Evolutionary conservation across 805 yeast species (phyloP).

Genomic region (Ogataea degrootiae): DNA sequence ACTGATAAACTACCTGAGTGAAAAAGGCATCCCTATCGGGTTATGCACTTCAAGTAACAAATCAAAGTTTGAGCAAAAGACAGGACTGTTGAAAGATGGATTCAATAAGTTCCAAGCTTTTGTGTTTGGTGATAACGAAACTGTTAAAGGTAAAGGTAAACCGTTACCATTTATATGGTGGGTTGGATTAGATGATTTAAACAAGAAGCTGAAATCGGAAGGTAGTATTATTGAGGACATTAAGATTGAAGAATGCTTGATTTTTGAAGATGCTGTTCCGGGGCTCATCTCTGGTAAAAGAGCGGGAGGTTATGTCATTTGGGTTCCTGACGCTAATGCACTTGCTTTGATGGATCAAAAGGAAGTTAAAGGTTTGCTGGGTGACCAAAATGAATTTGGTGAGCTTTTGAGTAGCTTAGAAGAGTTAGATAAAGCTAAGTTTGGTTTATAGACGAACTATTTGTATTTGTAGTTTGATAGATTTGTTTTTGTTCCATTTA

Average conservation of each 20-base stretch:
- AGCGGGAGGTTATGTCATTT: conserved; percentile 81
- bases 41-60: conserved; percentile 81
- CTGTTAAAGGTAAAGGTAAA: conserved; percentile 83
- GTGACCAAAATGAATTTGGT: conserved; percentile 41
- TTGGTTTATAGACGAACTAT: conserved; percentile 31
- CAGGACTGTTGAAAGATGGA: conserved; percentile 54
- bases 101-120: conserved; percentile 58
- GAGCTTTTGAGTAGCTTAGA: conserved; percentile 47
- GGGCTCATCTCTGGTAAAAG: conserved; percentile 83
- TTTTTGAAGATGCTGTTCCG: conserved; percentile 94
- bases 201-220: conserved; percentile 40
- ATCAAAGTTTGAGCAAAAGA: conserved; percentile 63
- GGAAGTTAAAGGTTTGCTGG: conserved; percentile 41
- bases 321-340: conserved; percentile 90
- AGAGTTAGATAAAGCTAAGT: conserved; percentile 47
- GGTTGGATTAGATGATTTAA: conserved; percentile 68
- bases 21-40: conserved; percentile 68
- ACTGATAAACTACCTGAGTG: conserved; percentile 50
- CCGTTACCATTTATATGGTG: conserved; percentile 94
- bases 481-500: too few species aligned
- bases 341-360: conserved; percentile 46
- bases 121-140: conserved; percentile 84
- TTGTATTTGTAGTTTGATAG: too few species aligned
- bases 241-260: conserved; percentile 70
- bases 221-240: conserved; percentile 40